phyloP scores from a whole-genome alignment of 192 early-diverging fungal genomes.

The Phycomyces blakesleeanus region DNA sequence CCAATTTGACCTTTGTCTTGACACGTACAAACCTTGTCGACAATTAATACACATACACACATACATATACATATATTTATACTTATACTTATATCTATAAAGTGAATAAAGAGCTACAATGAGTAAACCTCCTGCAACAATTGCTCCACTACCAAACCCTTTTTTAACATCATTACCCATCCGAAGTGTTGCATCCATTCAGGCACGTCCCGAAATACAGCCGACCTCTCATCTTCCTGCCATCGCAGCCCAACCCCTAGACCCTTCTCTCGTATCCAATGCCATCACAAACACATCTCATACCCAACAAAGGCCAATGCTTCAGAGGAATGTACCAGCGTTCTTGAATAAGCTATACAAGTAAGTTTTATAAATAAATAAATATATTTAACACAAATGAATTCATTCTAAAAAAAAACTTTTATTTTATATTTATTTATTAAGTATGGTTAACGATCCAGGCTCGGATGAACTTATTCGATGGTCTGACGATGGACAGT shows the following conservation, averaged over 20 bases:
- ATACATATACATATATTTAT: constrained; percentile 2
- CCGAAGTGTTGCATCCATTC: not conserved
- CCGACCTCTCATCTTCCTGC: not conserved
- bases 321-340: constrained; percentile 64
- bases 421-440: not conserved
- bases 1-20: too few relatives aligned
- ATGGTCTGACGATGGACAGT: constrained; percentile 84
- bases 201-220: not conserved
- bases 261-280: not conserved
- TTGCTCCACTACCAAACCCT: constrained; percentile 7
- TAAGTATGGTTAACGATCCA: constrained; percentile 88
- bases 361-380: constrained; percentile 39
- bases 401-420: not conserved
- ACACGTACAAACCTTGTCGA: not conserved
- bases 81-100: too few relatives aligned
- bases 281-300: not conserved
- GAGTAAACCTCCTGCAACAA: constrained; percentile 17
- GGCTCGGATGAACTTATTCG: constrained; percentile 80
- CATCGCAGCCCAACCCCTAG: not conserved
- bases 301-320: not conserved
- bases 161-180: constrained; percentile 1
- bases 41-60: not conserved
- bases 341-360: constrained; percentile 93
- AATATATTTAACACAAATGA: not conserved
- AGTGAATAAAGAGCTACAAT: not conserved